phyloP scores from a whole-genome alignment of 2,329 filamentous ascomycete genomes.

The Diaporthe sp. region DNA sequence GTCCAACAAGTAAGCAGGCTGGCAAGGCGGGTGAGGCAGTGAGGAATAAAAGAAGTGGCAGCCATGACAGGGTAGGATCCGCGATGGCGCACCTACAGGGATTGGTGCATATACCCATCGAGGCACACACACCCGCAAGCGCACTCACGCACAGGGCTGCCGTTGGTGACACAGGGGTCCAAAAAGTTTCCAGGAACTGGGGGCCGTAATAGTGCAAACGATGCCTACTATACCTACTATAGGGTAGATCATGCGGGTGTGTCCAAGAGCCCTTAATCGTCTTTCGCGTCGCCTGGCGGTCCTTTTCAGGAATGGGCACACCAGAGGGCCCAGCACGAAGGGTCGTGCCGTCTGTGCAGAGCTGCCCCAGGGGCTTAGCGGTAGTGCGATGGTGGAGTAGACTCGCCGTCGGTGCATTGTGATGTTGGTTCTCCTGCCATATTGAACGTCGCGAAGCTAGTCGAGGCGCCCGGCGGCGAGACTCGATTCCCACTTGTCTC shows the following conservation, averaged over 20 bases:
- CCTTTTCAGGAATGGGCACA: slow-evolving; percentile 23
- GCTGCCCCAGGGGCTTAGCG: slow-evolving; percentile 20
- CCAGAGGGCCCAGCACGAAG: not conserved
- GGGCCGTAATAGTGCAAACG: slow-evolving; percentile 15
- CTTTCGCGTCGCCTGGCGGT: slow-evolving; percentile 3
- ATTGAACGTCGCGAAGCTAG: slow-evolving; percentile 14
- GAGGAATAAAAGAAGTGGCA: slow-evolving; percentile 28
- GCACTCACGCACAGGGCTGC: slow-evolving; percentile 15
- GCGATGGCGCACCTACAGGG: slow-evolving; percentile 22
- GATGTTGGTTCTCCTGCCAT: slow-evolving; percentile 12
- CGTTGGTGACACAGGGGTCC: slow-evolving; percentile 20
- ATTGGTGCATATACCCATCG: slow-evolving; percentile 23
- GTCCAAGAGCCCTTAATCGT: slow-evolving; percentile 14
- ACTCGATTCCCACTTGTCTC: slow-evolving; percentile 1
- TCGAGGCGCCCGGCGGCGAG: slow-evolving; percentile 26
- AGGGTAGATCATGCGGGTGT: slow-evolving; percentile 13
- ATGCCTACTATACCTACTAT: not conserved
- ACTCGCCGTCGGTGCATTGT: slow-evolving; percentile 2
- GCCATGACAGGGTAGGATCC: slow-evolving; percentile 29
- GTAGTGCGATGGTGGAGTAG: slow-evolving; percentile 20
- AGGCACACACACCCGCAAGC: not conserved
- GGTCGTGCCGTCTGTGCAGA: slow-evolving; percentile 24
- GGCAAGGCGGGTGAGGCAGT: slow-evolving; percentile 28
- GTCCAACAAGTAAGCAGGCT: slow-evolving; percentile 30
- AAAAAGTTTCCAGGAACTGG: slow-evolving; percentile 21